These are phyloP conservation scores for Capsella bursapastoris DNA, from an alignment of 345 rosid species.

Conservation along the genomic window DNA sequence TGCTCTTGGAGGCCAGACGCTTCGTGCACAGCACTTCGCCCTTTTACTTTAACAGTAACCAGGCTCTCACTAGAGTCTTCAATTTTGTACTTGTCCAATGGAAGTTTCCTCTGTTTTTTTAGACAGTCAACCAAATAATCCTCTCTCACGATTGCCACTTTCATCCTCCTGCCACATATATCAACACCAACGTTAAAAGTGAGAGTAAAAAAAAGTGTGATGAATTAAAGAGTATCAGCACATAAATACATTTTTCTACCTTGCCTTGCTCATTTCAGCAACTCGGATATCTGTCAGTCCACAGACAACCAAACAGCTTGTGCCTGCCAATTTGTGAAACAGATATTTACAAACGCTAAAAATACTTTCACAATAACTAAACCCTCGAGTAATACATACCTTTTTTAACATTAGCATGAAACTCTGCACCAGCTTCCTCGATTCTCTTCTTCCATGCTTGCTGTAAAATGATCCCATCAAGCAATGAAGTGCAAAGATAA, in stretches of 20 bases:
- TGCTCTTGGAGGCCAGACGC: slow-evolving; percentile 90
- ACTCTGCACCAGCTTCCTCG: slow-evolving; percentile 72
- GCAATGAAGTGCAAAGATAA: slow-evolving; percentile 29
- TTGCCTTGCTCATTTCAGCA: slow-evolving; percentile 78
- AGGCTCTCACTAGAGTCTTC: slow-evolving; percentile 73
- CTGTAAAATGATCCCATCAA: slow-evolving; percentile 53
- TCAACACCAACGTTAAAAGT: slow-evolving; percentile 20
- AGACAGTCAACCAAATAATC: slow-evolving; percentile 84
- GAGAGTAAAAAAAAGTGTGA: slow-evolving; percentile 19
- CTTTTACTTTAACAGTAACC: slow-evolving; percentile 94
- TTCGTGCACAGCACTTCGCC: slow-evolving; percentile 93
- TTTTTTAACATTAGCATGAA: slow-evolving; percentile 76
- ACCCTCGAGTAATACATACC: slow-evolving; percentile 49
- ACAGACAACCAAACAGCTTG: slow-evolving; percentile 80
- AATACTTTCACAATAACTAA: slow-evolving; percentile 18
- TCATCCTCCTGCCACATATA: slow-evolving; percentile 75
- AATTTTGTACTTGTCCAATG: slow-evolving; percentile 71
- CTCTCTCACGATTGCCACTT: slow-evolving; percentile 80
- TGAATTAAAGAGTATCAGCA: slow-evolving; percentile 32
- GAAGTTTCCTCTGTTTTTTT: slow-evolving; percentile 77
- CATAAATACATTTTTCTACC: slow-evolving; percentile 55
- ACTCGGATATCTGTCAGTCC: slow-evolving; percentile 56
- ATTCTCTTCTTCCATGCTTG: slow-evolving; percentile 79
- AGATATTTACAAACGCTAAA: slow-evolving; percentile 9
- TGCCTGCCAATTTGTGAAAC: slow-evolving; percentile 59